These are phyloP conservation scores for Agapanthus africanus DNA, from an alignment of 106 monocot genomes.

Conservation along the genomic window DNA sequence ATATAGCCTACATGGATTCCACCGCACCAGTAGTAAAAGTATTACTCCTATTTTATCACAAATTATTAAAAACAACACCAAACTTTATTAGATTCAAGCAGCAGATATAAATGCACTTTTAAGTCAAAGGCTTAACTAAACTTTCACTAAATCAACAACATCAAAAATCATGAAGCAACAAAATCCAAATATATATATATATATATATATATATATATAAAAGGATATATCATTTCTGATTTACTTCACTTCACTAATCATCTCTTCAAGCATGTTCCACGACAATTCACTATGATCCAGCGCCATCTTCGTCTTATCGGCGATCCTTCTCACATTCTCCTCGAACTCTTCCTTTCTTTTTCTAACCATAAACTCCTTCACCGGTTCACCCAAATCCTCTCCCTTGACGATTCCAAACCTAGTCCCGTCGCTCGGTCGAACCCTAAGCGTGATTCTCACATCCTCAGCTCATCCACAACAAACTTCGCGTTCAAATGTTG, in stretches of 20 bases:
- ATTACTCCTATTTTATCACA: too few species aligned
- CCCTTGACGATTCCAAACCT: not conserved
- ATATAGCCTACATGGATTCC: too few species aligned
- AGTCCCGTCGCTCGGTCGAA: not conserved
- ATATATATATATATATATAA: too few species aligned
- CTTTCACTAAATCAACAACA: too few species aligned
- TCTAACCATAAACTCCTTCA: constrained; percentile 24
- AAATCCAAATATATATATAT: too few species aligned
- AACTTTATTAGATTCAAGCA: too few species aligned
- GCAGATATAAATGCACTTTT: too few species aligned
- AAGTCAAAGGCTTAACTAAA: too few species aligned
- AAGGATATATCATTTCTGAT: not conserved
- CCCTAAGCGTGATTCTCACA: constrained; percentile 20
- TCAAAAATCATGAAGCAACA: too few species aligned
- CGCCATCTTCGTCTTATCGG: constrained; percentile 1
- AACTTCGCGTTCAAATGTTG: too few species aligned
- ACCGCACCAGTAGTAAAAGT: too few species aligned
- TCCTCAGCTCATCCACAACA: constrained; percentile 20
- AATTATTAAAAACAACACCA: too few species aligned
- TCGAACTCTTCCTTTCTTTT: constrained; percentile 10
- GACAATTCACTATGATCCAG: constrained; percentile 20
- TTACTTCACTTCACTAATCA: constrained; percentile 17
- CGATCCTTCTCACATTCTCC: constrained; percentile 1
- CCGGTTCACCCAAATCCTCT: constrained; percentile 9
- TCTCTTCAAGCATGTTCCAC: not conserved